A percentile compares a stretch with the other conserved stretches of the same genome.
These are phyloP conservation scores for Solanum medicagineum DNA, from an alignment of 257 asterid species.

Conservation along the genomic window DNA sequence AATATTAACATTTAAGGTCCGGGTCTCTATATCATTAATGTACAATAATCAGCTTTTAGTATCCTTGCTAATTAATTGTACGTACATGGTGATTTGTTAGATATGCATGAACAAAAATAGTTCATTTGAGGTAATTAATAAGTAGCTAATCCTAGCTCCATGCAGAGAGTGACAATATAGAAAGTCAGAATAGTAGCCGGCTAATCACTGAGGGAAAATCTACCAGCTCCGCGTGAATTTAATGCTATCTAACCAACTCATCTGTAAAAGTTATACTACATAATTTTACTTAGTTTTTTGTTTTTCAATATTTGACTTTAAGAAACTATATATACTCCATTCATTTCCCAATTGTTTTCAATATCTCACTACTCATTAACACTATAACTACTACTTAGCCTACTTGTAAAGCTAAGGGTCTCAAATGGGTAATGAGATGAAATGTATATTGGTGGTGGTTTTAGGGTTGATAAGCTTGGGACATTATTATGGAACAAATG, in stretches of 20 bases:
- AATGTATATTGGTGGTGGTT: not conserved
- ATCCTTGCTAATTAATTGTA: not conserved
- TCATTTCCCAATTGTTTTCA: not conserved
- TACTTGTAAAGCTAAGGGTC: not conserved
- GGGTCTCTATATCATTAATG: not conserved
- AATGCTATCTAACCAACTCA: not conserved
- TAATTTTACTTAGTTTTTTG: not conserved
- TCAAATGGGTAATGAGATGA: not conserved
- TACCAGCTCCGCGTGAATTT: slow-evolving; percentile 1
- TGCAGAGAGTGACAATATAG: not conserved
- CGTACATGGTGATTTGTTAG: not conserved
- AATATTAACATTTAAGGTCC: not conserved
- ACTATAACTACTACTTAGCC: not conserved
- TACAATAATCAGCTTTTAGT: not conserved
- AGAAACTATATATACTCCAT: not conserved
- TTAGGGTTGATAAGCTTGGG: not conserved
- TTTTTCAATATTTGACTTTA: not conserved
- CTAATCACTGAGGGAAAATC: not conserved
- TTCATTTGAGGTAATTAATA: not conserved
- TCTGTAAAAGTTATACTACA: not conserved
- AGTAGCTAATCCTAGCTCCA: not conserved
- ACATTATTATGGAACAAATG: not conserved
- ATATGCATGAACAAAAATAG: not conserved
- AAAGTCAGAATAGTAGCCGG: not conserved
- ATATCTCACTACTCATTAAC: not conserved